Evolutionary conservation across 305 asterid genomes (phyloP).

Genomic region (Fraxinus paxiana): DNA sequence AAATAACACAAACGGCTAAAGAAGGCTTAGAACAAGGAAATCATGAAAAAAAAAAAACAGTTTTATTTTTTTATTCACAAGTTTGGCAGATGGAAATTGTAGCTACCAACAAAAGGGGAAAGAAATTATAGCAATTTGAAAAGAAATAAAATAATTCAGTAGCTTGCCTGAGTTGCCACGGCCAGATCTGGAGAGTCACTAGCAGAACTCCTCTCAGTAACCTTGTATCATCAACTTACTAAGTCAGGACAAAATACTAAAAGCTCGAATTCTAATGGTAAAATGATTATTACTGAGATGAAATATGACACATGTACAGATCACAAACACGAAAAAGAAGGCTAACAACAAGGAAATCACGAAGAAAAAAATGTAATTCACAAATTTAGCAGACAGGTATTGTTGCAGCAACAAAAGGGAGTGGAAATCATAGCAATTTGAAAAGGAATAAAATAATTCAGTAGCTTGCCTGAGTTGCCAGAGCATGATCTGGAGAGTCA

Average conservation of each 20-base stretch:
- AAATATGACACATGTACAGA: background rate
- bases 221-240: slow-evolving; percentile 8
- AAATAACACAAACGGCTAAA: background rate
- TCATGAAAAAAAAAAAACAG: background rate
- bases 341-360: background rate
- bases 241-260: background rate
- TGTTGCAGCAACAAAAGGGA: background rate
- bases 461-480: slow-evolving; percentile 15
- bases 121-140: background rate
- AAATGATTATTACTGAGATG: background rate
- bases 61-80: background rate
- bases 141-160: background rate
- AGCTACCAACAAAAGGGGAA: background rate
- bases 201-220: slow-evolving; percentile 13
- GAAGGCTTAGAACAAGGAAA: background rate
- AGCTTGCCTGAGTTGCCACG: slow-evolving; percentile 19
- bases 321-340: background rate
- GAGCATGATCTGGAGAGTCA: background rate
- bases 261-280: background rate
- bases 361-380: background rate
- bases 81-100: background rate
- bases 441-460: background rate
- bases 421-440: background rate
- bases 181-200: slow-evolving; percentile 8
- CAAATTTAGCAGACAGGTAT: background rate